Base-by-base conservation (phyloP, 371 early-diverging fungal species). In the Parasitella parasitica region DNA sequence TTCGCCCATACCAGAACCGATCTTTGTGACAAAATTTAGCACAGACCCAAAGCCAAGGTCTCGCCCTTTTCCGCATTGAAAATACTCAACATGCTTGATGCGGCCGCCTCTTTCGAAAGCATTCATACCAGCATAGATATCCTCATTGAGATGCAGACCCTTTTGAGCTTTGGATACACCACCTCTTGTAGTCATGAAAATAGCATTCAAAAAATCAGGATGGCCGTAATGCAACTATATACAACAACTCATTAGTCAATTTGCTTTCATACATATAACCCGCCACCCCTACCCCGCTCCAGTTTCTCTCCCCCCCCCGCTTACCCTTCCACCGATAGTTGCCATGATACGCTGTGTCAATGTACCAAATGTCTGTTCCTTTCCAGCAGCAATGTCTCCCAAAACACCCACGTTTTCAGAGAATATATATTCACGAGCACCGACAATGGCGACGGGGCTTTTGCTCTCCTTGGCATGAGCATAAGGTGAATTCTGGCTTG, bases 81-180 rank as follows among this genome's bases (percentile, higher is more conserved):
- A 89, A 72, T 95, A 96, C 73, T 96, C 96, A 2, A 90, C 83
- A 67, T 95, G 94, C 72, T 91, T 94, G 77, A 94, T 95, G 12
- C 91, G 77, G 0, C 94, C 94, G 27, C 95, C 95, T 4, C 95
- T 84, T 54, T 79, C 75, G 66, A 93, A 87, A 7, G 94, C 94
- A 61, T 87, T 93, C 92, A 96, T 94, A 64, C 96, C 95, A 27
- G 94, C 94, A 60, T 90, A 95, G 65, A 96, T 94, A 74, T 96
- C 96, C 73, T 96, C 96, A 66, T 95, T 96, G 55, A 96, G 78
- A 69, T 93, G 93, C 28, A 96, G 80, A 11, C 94, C 94, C 66
- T 92, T 93, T 66, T 94, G 95, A 11, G 91, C 96, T 75, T 96
- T 96, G 41, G 89, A 86, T 16, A 95, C 88, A 65, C 89, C 94